Percentiles rank a stretch among this genome's conserved stretches.
Evolutionary conservation across 2,329 filamentous ascomycete species (phyloP).

Genomic region (Corinectria fuckeliana): DNA sequence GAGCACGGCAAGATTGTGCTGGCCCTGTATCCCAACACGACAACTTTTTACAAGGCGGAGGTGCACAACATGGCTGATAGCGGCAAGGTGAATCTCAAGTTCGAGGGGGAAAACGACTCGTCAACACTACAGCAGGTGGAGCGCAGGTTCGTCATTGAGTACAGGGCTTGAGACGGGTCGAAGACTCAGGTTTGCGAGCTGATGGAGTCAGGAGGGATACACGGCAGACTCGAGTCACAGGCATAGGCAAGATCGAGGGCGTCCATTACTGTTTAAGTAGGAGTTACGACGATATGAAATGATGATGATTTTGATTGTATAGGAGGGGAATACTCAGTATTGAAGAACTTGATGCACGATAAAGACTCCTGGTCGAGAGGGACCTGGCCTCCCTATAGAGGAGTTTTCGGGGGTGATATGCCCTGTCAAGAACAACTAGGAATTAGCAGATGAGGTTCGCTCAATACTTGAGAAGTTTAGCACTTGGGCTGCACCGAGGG

Average conservation of each 20-base stretch:
- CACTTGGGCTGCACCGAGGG: no score
- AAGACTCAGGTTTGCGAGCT: not conserved
- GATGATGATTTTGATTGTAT: not conserved
- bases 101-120: constrained; percentile 79
- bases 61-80: constrained; percentile 72
- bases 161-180: constrained; percentile 52
- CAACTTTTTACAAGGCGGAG: constrained; percentile 84
- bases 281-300: not conserved
- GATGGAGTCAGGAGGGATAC: not conserved
- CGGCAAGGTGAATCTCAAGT: constrained; percentile 69
- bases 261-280: no score
- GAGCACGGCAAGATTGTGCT: constrained; percentile 75
- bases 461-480: no score
- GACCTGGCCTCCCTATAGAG: not conserved
- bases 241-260: not conserved
- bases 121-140: constrained; percentile 79
- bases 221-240: not conserved
- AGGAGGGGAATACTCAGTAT: not conserved
- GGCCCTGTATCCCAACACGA: constrained; percentile 82
- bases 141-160: constrained; percentile 78
- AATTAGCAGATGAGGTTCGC: no score
- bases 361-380: not conserved
- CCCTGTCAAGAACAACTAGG: no score
- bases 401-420: not conserved
- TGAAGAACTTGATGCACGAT: no score